Conservation (phyloP, 768 basidiomycete genomes). For the Sporobolomyces roseus region DNA sequence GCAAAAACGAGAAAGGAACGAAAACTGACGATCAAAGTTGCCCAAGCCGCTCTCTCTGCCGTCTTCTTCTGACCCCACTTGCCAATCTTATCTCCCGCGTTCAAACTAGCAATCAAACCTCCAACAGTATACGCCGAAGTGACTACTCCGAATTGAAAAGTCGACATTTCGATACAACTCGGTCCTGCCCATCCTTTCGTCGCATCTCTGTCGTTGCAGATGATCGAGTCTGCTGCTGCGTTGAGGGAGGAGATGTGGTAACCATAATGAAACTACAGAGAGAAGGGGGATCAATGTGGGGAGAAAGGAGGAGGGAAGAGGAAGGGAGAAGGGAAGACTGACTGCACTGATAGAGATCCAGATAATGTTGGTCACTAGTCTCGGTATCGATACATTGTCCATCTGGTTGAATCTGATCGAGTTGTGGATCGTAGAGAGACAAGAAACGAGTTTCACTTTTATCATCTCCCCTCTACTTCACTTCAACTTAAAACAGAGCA, state of each 20-base stretch:
- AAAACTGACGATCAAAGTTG: conserved; percentile 52
- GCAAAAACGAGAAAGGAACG: too few species aligned
- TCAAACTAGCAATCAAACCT: conserved; percentile 71
- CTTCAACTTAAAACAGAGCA: too few species aligned
- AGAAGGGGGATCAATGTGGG: not conserved
- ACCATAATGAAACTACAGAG: conserved; percentile 57
- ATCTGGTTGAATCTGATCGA: too few species aligned
- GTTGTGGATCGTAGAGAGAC: too few species aligned
- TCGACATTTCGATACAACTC: conserved; percentile 70
- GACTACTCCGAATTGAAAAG: conserved; percentile 70
- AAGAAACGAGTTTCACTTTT: too few species aligned
- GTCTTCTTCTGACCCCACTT: conserved; percentile 68
- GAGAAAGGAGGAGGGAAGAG: not conserved
- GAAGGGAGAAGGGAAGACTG: not conserved
- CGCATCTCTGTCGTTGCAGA: too few species aligned
- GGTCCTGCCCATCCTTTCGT: too few species aligned
- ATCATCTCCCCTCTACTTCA: too few species aligned
- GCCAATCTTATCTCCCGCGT: conserved; percentile 67
- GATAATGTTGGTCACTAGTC: not conserved
- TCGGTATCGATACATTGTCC: too few species aligned
- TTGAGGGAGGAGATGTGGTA: conserved; percentile 89
- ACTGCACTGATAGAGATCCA: conserved; percentile 30
- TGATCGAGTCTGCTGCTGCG: conserved; percentile 63
- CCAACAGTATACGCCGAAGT: conserved; percentile 84
- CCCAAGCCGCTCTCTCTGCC: conserved; percentile 58